Evolutionary conservation across 108 stramenopile genomes (phyloP).

Genomic region (Parietichytrium sp.): DNA sequence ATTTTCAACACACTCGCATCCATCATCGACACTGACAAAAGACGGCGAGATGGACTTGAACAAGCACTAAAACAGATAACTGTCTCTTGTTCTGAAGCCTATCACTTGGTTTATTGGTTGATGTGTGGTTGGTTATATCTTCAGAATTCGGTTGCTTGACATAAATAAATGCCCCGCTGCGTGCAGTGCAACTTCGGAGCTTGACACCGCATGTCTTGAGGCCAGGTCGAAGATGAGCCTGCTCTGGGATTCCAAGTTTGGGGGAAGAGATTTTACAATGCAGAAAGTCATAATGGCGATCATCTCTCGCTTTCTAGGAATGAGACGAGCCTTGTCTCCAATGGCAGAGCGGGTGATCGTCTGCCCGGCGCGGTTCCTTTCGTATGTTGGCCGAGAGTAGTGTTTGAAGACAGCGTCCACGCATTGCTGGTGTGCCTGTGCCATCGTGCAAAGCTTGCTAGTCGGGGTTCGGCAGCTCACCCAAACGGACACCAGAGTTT

Average conservation of each 20-base stretch:
- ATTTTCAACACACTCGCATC: too few species aligned
- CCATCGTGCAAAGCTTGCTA: neutral
- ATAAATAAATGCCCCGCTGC: too few species aligned
- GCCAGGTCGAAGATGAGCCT: neutral
- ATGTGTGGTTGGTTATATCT: too few species aligned
- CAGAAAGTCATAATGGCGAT: neutral
- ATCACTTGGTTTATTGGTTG: too few species aligned
- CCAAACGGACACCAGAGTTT: neutral
- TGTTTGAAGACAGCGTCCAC: constrained; percentile 15
- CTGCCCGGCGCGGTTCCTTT: neutral
- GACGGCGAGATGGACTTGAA: too few species aligned
- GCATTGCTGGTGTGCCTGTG: neutral
- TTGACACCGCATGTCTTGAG: neutral
- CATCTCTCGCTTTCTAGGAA: constrained; percentile 2
- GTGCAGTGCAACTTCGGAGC: constrained; percentile 1
- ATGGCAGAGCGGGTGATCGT: neutral
- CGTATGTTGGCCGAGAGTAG: neutral
- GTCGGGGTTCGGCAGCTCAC: neutral
- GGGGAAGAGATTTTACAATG: neutral
- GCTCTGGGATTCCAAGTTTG: constrained; percentile 21
- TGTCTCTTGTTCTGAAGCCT: too few species aligned
- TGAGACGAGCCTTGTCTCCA: neutral
- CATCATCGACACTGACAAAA: too few species aligned
- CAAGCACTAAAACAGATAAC: too few species aligned
- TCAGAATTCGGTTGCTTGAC: too few species aligned